phyloP scores from a whole-genome alignment of 257 asterid genomes.

The Gentiana dahurica region DNA sequence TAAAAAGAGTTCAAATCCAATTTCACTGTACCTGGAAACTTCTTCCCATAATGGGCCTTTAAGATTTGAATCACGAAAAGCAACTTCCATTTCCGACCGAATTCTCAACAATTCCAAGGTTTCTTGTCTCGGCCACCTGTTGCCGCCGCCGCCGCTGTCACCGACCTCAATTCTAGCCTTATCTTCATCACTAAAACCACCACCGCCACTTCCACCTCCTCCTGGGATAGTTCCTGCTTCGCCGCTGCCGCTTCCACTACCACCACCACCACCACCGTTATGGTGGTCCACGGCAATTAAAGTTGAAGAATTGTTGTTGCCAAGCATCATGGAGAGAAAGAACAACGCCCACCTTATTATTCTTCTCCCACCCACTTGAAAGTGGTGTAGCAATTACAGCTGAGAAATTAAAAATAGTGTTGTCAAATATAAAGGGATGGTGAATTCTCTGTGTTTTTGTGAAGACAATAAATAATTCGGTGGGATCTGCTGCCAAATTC shows the following conservation, averaged over 20 bases:
- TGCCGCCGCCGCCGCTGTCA: slow-evolving; percentile 48
- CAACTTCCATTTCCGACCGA: slow-evolving; percentile 81
- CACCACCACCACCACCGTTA: slow-evolving; percentile 70
- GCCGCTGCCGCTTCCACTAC: slow-evolving; percentile 45
- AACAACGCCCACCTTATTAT: slow-evolving; percentile 1
- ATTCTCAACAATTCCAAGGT: slow-evolving; percentile 76
- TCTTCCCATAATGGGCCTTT: slow-evolving; percentile 99
- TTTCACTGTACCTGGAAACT: slow-evolving; percentile 57
- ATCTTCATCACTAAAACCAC: slow-evolving; percentile 29
- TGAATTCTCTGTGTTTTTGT: slow-evolving; percentile 78
- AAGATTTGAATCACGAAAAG: slow-evolving; percentile 71
- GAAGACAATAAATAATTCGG: slow-evolving; percentile 70
- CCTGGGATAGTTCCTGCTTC: slow-evolving; percentile 12
- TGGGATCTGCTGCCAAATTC: slow-evolving; percentile 96
- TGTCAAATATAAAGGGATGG: slow-evolving; percentile 34
- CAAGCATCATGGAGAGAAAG: slow-evolving; percentile 31
- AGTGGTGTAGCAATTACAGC: slow-evolving; percentile 16
- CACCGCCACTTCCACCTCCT: slow-evolving; percentile 22
- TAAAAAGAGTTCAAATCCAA: not conserved
- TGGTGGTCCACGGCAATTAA: not conserved
- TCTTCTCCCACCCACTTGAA: slow-evolving; percentile 10
- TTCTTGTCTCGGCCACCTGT: slow-evolving; percentile 96
- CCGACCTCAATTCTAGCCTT: slow-evolving; percentile 32
- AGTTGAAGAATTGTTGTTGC: slow-evolving; percentile 24
- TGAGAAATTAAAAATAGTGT: slow-evolving; percentile 27